A percentile compares a stretch with the other conserved stretches of the same genome.
Conservation (phyloP, 345 rosid species). For the Corchorus olitorius region DNA sequence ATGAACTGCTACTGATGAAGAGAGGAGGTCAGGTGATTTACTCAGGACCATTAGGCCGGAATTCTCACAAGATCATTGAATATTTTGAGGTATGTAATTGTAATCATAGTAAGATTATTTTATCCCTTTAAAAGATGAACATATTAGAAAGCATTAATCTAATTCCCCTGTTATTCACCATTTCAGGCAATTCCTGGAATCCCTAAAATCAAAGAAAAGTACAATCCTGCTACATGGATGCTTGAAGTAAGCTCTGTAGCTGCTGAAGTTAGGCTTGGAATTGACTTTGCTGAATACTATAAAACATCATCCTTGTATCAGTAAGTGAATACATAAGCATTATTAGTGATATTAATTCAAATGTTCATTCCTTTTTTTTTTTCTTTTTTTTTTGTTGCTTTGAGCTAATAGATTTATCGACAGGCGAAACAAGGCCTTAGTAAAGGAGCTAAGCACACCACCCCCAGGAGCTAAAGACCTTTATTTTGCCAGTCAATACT, state of each 20-base stretch:
- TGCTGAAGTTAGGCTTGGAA: constrained; percentile 60
- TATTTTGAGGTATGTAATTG: constrained; percentile 68
- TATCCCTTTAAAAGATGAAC: neutral
- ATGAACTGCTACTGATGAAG: constrained; percentile 77
- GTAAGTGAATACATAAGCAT: too few relatives aligned
- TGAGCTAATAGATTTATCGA: constrained; percentile 20
- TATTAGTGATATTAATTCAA: constrained; percentile 7
- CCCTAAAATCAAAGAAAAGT: constrained; percentile 62
- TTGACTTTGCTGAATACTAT: constrained; percentile 78
- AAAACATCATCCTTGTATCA: constrained; percentile 51
- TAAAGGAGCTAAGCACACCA: constrained; percentile 58
- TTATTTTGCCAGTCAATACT: constrained; percentile 47
- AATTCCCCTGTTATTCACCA: constrained; percentile 7
- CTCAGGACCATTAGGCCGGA: constrained; percentile 65
- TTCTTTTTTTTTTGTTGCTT: neutral
- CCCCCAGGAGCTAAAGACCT: constrained; percentile 52
- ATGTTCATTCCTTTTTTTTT: neutral
- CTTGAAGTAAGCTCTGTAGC: constrained; percentile 86
- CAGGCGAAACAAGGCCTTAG: constrained; percentile 61
- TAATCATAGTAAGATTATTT: too few relatives aligned
- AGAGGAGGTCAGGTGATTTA: constrained; percentile 89
- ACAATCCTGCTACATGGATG: constrained; percentile 94
- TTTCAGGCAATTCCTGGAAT: constrained; percentile 62
- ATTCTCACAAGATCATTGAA: constrained; percentile 69
- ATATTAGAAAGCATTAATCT: neutral